Evolutionary conservation across 768 basidiomycete species (phyloP), one percentile per base, ranked within the genome.

Genomic region (Lactarius pseudohatsudake): DNA sequence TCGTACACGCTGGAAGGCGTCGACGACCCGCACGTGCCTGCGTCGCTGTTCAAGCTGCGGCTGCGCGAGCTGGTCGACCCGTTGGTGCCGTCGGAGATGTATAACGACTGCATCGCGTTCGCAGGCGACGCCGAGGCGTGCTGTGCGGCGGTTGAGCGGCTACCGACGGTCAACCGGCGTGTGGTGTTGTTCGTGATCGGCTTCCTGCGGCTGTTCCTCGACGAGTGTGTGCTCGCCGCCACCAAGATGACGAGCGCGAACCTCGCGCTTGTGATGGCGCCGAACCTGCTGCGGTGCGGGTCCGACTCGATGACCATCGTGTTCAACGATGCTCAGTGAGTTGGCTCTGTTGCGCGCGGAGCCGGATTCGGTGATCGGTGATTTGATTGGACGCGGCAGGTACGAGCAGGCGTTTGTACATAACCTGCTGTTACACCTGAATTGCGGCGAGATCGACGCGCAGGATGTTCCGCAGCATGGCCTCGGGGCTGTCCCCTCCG

Each of bases 161-260:
- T 98, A n/a, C 96, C 95, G 20, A 90, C 89, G 16, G 88, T 91
- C 74, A 94, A 96, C 72, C 83, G 92, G 20, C 84, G 92, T 13
- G 95, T 96, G 10, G 82, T 96, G 16, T 76, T 95, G 61, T 96
- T 96, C 75, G 84, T 95, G 30, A 81, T 97, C 76, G 94, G 91
- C 78, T 96, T 97, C 78, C 77, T 96, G 59, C 94, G 96, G 79
- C 77, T 93, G 61, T 97, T 97, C 79, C 77, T 94, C 60, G 88
- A 90, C 57, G 89, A 92, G 53, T 84, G 85, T 70, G 86, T 91
- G 22, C 84, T 91, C 69, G 78, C 75, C 15, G 76, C 81, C 56
- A 94, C 92, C 50, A 94, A 96, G 78, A 96, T 96, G 94, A 96
- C 92, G 3, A 84, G 90, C 13, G 87, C 87, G 43, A 95, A 94